A percentile compares a stretch with the other conserved stretches of the same genome.
phyloP scores from a whole-genome alignment of 805 yeast species.

The Kazachstania africana region DNA sequence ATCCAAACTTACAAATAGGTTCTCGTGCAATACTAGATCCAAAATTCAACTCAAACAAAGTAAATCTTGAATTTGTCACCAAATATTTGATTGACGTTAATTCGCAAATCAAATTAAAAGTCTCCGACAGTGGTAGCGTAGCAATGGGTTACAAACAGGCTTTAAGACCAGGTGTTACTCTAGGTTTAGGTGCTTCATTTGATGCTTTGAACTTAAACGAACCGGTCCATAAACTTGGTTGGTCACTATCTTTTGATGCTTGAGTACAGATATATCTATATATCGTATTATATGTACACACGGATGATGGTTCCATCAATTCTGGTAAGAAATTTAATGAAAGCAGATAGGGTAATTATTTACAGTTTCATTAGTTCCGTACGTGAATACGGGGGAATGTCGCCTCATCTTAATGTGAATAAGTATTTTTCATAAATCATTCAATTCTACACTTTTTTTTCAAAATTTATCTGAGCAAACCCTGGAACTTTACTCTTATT shows the following conservation, averaged over 20 bases:
- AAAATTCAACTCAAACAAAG: constrained; percentile 48
- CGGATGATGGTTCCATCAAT: not conserved
- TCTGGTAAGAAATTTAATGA: not conserved
- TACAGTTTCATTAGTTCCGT: too few relatives aligned
- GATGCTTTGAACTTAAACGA: constrained; percentile 92
- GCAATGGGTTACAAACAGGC: constrained; percentile 88
- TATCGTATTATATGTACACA: not conserved
- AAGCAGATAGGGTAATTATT: too few relatives aligned
- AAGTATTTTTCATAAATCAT: too few relatives aligned
- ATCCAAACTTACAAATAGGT: constrained; percentile 87
- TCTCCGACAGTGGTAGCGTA: constrained; percentile 90
- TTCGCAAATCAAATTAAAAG: constrained; percentile 89
- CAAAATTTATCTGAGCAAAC: constrained; percentile 42
- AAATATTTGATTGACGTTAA: constrained; percentile 55
- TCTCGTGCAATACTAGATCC: constrained; percentile 95
- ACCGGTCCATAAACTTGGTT: constrained; percentile 96
- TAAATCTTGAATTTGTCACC: constrained; percentile 89
- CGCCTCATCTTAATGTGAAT: too few relatives aligned
- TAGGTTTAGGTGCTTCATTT: constrained; percentile 94
- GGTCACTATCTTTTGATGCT: constrained; percentile 87
- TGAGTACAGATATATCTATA: constrained; percentile 27
- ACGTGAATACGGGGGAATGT: too few relatives aligned
- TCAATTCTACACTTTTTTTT: too few relatives aligned
- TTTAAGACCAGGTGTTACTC: constrained; percentile 90
- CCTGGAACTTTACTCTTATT: constrained; percentile 43